Conservation (phyloP, 2,329 filamentous ascomycete species). For the Byssoonygena ceratinophila region DNA sequence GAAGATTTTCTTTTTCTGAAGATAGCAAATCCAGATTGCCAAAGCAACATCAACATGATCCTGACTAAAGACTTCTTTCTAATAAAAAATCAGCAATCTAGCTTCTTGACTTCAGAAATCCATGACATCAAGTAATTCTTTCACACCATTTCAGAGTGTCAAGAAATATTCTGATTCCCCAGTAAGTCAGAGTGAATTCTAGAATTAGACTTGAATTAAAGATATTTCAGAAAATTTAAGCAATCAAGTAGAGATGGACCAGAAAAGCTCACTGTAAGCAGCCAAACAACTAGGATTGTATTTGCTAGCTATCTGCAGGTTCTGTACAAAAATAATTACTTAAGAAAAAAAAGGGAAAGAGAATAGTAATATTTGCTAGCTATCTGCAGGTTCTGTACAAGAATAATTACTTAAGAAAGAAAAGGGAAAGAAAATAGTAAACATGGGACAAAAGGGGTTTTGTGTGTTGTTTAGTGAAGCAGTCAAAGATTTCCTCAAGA, state of each 20-base stretch:
- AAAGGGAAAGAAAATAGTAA: no score
- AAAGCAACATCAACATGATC: constrained; percentile 11
- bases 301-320: no score
- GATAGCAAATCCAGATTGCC: constrained; percentile 7
- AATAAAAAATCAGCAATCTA: background rate
- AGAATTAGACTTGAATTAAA: background rate
- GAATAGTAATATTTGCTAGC: no score
- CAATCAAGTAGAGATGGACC: background rate
- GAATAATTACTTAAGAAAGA: no score
- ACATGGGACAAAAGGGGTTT: no score
- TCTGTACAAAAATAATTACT: no score
- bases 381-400: no score
- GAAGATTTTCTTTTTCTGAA: constrained; percentile 9
- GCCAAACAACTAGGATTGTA: no score
- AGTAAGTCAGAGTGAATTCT: background rate
- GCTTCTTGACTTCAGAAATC: background rate
- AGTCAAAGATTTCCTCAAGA: no score
- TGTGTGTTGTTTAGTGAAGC: no score
- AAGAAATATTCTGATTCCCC: background rate
- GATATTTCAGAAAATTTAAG: background rate
- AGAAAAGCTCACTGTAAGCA: no score
- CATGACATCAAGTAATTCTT: background rate
- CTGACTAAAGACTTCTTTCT: constrained; percentile 3
- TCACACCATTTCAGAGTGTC: background rate
- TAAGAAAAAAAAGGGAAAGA: no score